These are phyloP conservation scores for Cladosporium sp. DNA, from an alignment of 2,329 filamentous ascomycete species.

Conservation along the genomic window DNA sequence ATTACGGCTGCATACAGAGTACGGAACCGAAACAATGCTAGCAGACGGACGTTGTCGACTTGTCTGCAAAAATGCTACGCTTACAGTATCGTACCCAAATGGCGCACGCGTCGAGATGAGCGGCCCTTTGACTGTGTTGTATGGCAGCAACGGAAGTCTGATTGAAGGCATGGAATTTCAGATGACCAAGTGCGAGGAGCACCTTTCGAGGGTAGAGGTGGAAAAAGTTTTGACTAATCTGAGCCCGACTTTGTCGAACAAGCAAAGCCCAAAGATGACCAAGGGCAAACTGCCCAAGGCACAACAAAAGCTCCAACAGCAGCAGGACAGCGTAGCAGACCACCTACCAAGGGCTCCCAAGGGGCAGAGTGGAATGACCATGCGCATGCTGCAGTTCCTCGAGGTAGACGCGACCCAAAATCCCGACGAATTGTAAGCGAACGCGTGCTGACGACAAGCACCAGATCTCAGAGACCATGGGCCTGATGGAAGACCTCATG, in stretches of 20 bases:
- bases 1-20: slow-evolving; percentile 83
- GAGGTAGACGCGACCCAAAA: slow-evolving; percentile 50
- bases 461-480: slow-evolving; percentile 65
- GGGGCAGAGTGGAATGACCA: slow-evolving; percentile 57
- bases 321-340: slow-evolving; percentile 48
- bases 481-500: slow-evolving; percentile 63
- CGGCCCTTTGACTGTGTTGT: slow-evolving; percentile 76
- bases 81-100: slow-evolving; percentile 87
- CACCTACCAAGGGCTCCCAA: slow-evolving; percentile 49
- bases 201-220: slow-evolving; percentile 67
- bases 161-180: slow-evolving; percentile 84
- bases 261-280: slow-evolving; percentile 51
- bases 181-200: slow-evolving; percentile 77
- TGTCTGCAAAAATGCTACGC: slow-evolving; percentile 72
- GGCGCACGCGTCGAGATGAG: slow-evolving; percentile 58
- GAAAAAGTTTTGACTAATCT: slow-evolving; percentile 47
- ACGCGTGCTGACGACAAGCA: slow-evolving; percentile 18
- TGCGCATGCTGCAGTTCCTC: slow-evolving; percentile 59
- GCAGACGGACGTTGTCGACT: slow-evolving; percentile 70
- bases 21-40: slow-evolving; percentile 57
- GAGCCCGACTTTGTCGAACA: slow-evolving; percentile 52
- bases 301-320: slow-evolving; percentile 40
- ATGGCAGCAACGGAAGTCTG: slow-evolving; percentile 67
- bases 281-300: slow-evolving; percentile 50
- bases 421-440: slow-evolving; percentile 11